Evolutionary conservation across 1,284 basidiomycete genomes (phyloP), one percentile per base, ranked within the genome.

Genomic region (Rhodofomes roseus): DNA sequence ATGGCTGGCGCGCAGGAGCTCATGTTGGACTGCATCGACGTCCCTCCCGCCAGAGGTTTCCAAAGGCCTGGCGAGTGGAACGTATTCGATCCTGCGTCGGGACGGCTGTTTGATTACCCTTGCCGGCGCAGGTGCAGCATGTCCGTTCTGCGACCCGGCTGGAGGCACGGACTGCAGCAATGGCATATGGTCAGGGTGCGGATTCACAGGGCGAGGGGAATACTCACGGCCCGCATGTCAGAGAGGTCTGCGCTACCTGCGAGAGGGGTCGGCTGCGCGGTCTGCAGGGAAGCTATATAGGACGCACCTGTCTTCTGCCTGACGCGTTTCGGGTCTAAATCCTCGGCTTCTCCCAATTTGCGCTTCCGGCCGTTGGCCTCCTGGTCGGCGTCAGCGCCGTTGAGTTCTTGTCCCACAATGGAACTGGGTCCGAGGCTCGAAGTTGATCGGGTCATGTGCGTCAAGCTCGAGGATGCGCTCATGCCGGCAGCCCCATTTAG

Each of bases 1-100:
- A 60, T 79, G 81, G 56, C 79, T 69, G 25, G 78, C 66, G 9
- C 77, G 80, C 18, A 77, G 73, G 41, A 85, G 78, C 66, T 92
- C 88, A 16, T 81, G 79, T 65, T 93, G 87, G 58, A 95, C 74
- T n/a, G 76, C 65, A 55, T 85, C 81, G 22, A 95, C 71, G 71
- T 98, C 93, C 69, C 95, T 89, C 14, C 96, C 96, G 34, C 93
- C 95, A 60, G 87, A 80, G 0, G 87, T 89, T n/a, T 90, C 86
- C 29, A 92, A 73, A 59, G 91, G 88, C 27, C 92, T 86, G 11
- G 84, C 84, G 18, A 93, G 77, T 0, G 96, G 96, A 27, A 91
- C 79, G 71, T 98, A 99, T 76, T 95, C 92, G 66, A 98, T 92
- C 75, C 90, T 93, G 68, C 92, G 89, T 60, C 93, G 85, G 25